phyloP scores from a whole-genome alignment of 2,329 filamentous ascomycete species.

The Fusarium azukiicola region DNA sequence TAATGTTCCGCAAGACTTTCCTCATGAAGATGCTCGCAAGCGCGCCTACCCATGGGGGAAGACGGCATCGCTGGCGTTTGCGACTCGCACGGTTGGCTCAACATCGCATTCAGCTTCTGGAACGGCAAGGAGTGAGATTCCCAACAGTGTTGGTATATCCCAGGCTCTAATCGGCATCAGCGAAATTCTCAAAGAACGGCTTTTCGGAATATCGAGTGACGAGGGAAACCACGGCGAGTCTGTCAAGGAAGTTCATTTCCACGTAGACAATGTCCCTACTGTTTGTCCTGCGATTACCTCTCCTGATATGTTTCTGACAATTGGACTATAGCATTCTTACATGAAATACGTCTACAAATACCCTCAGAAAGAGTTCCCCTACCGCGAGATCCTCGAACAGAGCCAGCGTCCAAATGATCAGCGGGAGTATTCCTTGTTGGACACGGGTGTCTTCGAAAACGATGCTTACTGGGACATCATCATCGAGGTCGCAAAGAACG shows the following conservation, averaged over 20 bases:
- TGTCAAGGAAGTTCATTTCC: conserved; percentile 97
- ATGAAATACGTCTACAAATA: conserved; percentile 99
- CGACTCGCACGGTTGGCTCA: conserved; percentile 93
- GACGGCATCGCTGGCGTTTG: conserved; percentile 97
- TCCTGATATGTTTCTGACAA: not conserved
- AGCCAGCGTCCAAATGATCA: conserved; percentile 86
- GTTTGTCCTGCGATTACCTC: conserved; percentile 59
- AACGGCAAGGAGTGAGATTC: conserved; percentile 93
- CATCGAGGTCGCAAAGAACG: conserved; percentile 97
- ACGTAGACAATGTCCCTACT: conserved; percentile 93
- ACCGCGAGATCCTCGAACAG: conserved; percentile 93
- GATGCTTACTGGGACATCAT: conserved; percentile 98
- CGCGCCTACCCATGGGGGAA: conserved; percentile 96
- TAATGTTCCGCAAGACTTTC: conserved; percentile 83
- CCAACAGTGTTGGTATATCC: too few relatives aligned
- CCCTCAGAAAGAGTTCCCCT: conserved; percentile 94
- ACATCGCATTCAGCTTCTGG: conserved; percentile 98
- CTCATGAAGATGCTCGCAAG: conserved; percentile 94
- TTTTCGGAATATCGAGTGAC: conserved; percentile 97
- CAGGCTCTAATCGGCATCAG: conserved; percentile 73
- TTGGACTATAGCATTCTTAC: conserved; percentile 88
- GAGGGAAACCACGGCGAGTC: conserved; percentile 99
- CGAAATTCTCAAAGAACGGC: conserved; percentile 94
- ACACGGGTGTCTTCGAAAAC: conserved; percentile 93
- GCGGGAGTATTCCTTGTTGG: conserved; percentile 93